A percentile compares a stretch with the other conserved stretches of the same genome.
These are phyloP conservation scores for Ophioceras dolichostomum DNA, from an alignment of 2,329 filamentous ascomycete genomes.

Conservation along the genomic window DNA sequence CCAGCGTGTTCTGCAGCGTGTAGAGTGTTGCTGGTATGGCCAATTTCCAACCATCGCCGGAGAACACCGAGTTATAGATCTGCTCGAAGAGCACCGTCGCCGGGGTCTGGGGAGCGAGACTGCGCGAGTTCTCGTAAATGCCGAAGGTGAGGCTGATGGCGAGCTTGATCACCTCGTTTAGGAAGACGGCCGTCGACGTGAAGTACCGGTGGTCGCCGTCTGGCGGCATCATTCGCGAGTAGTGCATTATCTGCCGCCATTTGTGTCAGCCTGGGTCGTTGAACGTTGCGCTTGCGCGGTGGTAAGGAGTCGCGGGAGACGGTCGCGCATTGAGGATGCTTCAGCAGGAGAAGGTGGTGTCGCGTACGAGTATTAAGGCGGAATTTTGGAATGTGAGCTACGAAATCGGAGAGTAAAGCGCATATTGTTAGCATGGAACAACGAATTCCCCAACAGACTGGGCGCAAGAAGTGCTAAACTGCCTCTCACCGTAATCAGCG, in stretches of 20 bases:
- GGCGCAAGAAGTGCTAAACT: not conserved
- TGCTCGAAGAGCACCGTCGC: constrained; percentile 70
- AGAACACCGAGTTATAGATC: constrained; percentile 71
- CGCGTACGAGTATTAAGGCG: constrained; percentile 55
- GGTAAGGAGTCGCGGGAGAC: no score
- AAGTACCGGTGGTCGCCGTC: constrained; percentile 78
- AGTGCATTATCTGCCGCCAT: constrained; percentile 65
- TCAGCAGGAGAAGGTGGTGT: constrained; percentile 5
- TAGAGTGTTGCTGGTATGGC: constrained; percentile 81
- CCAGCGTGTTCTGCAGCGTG: constrained; percentile 84
- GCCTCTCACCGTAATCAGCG: constrained; percentile 47
- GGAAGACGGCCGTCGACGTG: constrained; percentile 84
- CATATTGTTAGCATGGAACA: constrained; percentile 7
- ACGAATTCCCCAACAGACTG: not conserved
- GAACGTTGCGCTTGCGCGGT: no score
- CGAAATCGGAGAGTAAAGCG: not conserved
- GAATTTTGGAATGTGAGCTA: constrained; percentile 75
- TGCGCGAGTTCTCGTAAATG: constrained; percentile 74
- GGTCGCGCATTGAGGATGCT: no score
- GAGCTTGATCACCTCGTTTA: constrained; percentile 88
- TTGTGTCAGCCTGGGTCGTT: constrained; percentile 3
- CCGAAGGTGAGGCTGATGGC: constrained; percentile 76
- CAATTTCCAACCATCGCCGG: constrained; percentile 88
- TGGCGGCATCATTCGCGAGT: constrained; percentile 86
- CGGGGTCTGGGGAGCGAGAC: constrained; percentile 65